Evolutionary conservation across 306 rosid species (phyloP).

Genomic region (Casuarina glauca): DNA sequence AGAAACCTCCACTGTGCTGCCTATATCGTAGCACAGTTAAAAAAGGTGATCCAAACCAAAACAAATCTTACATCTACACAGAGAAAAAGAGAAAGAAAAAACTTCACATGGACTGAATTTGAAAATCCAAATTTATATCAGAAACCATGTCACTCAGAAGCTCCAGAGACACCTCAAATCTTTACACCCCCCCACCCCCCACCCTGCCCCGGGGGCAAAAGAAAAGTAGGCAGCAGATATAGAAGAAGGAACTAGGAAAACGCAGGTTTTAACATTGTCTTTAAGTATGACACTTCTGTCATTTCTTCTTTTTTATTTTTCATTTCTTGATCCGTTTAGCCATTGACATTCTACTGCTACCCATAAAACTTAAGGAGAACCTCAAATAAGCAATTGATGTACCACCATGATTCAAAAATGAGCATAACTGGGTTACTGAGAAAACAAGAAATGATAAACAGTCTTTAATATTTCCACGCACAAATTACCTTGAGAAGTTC

Average conservation of each 20-base stretch:
- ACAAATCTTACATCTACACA: too few species aligned
- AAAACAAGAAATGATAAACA: conserved; percentile 9
- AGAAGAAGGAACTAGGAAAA: not conserved
- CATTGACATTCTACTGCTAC: too few species aligned
- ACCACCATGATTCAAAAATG: not conserved
- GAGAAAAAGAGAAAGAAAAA: not conserved
- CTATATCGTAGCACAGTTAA: too few species aligned
- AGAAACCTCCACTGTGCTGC: too few species aligned
- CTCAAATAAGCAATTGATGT: not conserved
- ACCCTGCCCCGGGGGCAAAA: too few species aligned
- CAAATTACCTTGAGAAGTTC: conserved; percentile 85
- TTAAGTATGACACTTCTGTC: too few species aligned
- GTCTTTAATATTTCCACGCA: conserved; percentile 22
- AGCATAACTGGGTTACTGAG: conserved; percentile 8
- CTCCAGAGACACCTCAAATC: not conserved
- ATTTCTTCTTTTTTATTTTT: too few species aligned
- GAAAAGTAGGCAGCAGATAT: too few species aligned
- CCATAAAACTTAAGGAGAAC: not conserved
- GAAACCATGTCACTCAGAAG: not conserved
- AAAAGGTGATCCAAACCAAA: too few species aligned
- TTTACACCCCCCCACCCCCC: not conserved
- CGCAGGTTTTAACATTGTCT: not conserved
- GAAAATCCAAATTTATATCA: not conserved
- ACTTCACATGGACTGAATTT: too few species aligned
- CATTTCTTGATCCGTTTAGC: too few species aligned